Percentiles rank a stretch among this genome's conserved stretches.
Evolutionary conservation across 352 stramenopile species (phyloP).

Genomic region (Pythium plurisporium): DNA sequence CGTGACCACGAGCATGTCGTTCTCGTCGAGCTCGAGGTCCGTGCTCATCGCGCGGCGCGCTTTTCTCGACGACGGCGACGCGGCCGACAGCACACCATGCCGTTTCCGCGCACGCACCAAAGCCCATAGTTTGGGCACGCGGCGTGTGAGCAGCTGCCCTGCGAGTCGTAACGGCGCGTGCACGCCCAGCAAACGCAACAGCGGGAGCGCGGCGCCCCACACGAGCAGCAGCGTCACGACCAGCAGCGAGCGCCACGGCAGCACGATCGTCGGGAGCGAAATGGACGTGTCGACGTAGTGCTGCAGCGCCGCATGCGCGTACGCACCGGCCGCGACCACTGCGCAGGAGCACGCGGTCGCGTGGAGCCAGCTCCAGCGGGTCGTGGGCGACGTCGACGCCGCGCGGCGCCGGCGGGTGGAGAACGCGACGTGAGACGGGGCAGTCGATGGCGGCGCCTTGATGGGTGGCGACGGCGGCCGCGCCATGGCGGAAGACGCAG

Average conservation of each 20-base stretch:
- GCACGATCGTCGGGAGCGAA: slow-evolving; percentile 1
- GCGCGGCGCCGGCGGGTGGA: background rate
- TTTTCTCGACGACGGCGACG: background rate
- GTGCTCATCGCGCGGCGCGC: slow-evolving; percentile 21
- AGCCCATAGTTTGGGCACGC: background rate
- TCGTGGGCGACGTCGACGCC: background rate
- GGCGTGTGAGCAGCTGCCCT: background rate
- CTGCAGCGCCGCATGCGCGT: slow-evolving; percentile 54
- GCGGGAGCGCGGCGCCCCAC: slow-evolving; percentile 43
- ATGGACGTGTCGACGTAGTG: background rate
- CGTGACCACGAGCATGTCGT: slow-evolving; percentile 67
- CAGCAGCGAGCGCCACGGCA: slow-evolving; percentile 41
- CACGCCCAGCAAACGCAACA: slow-evolving; percentile 42
- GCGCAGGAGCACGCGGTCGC: slow-evolving; percentile 62
- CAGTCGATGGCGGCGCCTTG: background rate
- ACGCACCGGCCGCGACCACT: slow-evolving; percentile 64
- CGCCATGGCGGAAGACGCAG: no score
- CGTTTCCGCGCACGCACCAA: background rate
- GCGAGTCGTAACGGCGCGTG: slow-evolving; percentile 4
- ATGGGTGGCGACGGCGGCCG: background rate
- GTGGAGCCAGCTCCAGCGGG: slow-evolving; percentile 69
- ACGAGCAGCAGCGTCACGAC: slow-evolving; percentile 33
- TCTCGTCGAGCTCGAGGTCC: slow-evolving; percentile 58
- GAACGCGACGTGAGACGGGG: background rate
- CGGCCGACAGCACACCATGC: background rate